Conservation (phyloP, 164 flowering plant species). For the Aristolochia contorta region DNA sequence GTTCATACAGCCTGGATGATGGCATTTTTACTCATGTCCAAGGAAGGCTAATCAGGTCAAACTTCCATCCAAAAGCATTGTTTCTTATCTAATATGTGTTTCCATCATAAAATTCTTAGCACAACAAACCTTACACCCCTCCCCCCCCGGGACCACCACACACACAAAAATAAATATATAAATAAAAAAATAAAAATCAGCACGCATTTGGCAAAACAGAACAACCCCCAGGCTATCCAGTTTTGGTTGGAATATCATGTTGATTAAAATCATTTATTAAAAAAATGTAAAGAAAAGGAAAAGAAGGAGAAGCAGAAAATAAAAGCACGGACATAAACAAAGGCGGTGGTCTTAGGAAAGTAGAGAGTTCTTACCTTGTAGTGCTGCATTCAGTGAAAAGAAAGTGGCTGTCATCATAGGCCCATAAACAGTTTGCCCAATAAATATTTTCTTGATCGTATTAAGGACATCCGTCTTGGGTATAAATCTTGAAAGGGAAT, state of each 20-base stretch:
- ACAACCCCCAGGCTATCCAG: too few relatives aligned
- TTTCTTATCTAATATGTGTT: too few relatives aligned
- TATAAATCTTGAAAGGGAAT: slow-evolving; percentile 57
- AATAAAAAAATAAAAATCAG: too few relatives aligned
- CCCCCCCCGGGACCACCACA: too few relatives aligned
- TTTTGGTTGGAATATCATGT: too few relatives aligned
- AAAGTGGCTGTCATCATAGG: slow-evolving; percentile 62
- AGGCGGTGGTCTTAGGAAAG: too few relatives aligned
- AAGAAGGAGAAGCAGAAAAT: background rate
- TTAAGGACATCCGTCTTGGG: slow-evolving; percentile 59
- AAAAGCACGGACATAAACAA: background rate
- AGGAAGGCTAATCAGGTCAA: too few relatives aligned
- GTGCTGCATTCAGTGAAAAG: slow-evolving; percentile 66
- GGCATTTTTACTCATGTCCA: too few relatives aligned
- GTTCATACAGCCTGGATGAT: too few relatives aligned
- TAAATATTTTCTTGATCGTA: slow-evolving; percentile 67
- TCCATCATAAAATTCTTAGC: too few relatives aligned
- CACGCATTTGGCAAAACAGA: background rate
- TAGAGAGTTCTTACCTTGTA: slow-evolving; percentile 49
- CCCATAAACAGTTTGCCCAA: slow-evolving; percentile 77
- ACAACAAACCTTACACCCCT: background rate
- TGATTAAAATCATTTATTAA: background rate
- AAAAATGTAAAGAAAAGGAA: background rate
- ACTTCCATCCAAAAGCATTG: too few relatives aligned
- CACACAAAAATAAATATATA: too few relatives aligned